A percentile compares a stretch with the other conserved stretches of the same genome.
phyloP scores from a whole-genome alignment of 495 filamentous ascomycete genomes.

The Staphylotrichum tortipilum region DNA sequence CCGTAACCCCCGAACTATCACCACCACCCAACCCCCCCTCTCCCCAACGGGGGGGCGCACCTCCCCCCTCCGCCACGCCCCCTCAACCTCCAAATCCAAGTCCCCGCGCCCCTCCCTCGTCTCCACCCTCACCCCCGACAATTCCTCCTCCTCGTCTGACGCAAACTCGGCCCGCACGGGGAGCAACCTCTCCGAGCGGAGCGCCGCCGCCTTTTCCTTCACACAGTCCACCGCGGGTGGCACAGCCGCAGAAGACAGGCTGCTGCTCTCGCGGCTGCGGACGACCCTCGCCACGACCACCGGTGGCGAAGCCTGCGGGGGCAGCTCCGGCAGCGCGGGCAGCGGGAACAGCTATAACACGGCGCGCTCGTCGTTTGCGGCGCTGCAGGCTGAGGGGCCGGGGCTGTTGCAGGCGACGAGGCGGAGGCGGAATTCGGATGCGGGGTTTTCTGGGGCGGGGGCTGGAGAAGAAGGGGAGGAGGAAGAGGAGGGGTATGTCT shows the following conservation, averaged over 20 bases:
- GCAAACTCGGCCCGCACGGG: slow-evolving; percentile 21
- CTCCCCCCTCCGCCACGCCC: slow-evolving; percentile 12
- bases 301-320: not conserved
- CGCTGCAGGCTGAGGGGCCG: slow-evolving; percentile 59
- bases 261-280: slow-evolving; percentile 1
- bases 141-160: not conserved
- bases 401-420: slow-evolving; percentile 52
- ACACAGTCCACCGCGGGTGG: slow-evolving; percentile 2
- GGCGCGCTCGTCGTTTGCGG: slow-evolving; percentile 54
- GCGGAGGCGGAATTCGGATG: no score
- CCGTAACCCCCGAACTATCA: no score
- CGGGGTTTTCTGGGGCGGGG: no score
- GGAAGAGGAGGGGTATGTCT: slow-evolving; percentile 22
- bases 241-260: not conserved
- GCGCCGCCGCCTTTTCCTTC: slow-evolving; percentile 29
- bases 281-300: not conserved
- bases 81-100: slow-evolving; percentile 10
- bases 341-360: slow-evolving; percentile 27
- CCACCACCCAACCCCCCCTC: slow-evolving; percentile 10
- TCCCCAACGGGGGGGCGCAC: not conserved
- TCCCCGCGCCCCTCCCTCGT: not conserved
- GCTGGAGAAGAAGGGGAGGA: slow-evolving; percentile 11
- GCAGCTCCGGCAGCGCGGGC: not conserved
- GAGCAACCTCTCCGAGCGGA: slow-evolving; percentile 36
- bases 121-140: not conserved